A percentile compares a stretch with the other conserved stretches of the same genome.
phyloP scores from a whole-genome alignment of 140 eudicot genomes.

The Flaveria floridana region DNA sequence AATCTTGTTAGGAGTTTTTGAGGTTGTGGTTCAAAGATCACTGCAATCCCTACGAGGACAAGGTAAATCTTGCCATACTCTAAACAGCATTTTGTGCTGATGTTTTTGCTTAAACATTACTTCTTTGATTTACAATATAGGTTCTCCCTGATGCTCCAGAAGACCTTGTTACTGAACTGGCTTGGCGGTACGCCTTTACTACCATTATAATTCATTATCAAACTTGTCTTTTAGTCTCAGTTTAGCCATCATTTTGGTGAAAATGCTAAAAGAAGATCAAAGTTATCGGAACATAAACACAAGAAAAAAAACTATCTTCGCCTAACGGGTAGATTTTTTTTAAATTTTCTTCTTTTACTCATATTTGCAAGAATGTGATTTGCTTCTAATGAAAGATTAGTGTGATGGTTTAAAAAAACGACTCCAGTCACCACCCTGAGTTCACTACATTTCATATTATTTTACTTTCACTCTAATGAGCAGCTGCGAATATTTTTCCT shows the following conservation, averaged over 20 bases:
- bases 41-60: conserved; percentile 89
- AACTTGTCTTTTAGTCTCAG: conserved; percentile 5
- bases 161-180: conserved; percentile 89
- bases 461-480: background rate
- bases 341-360: background rate
- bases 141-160: conserved; percentile 95
- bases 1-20: conserved; percentile 69
- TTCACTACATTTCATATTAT: background rate
- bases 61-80: conserved; percentile 43
- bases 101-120: background rate
- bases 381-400: background rate
- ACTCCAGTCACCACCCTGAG: background rate
- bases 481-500: conserved; percentile 6
- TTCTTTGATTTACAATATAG: conserved; percentile 34
- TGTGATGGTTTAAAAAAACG: background rate
- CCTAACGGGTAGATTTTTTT: background rate
- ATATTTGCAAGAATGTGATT: conserved; percentile 12
- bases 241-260: background rate
- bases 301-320: background rate
- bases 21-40: conserved; percentile 92
- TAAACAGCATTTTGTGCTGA: background rate
- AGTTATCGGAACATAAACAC: background rate
- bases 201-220: background rate
- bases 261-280: conserved; percentile 4
- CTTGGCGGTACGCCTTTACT: conserved; percentile 72